phyloP scores from a whole-genome alignment of 179 eudicot genomes.

The Nepenthes alata region DNA sequence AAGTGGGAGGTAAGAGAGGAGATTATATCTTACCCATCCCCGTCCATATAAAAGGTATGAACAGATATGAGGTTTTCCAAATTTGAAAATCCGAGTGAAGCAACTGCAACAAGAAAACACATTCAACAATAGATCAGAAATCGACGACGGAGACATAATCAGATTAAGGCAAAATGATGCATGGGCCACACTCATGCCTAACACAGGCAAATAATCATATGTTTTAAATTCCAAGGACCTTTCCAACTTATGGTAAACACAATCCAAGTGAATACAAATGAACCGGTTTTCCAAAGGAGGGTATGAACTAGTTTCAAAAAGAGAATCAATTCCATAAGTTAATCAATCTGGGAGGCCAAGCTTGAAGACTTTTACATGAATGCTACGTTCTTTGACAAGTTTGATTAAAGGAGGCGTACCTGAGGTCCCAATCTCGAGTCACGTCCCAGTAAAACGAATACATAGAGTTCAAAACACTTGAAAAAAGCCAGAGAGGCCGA shows the following conservation, averaged over 20 bases:
- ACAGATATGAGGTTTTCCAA: slow-evolving; percentile 48
- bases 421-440: slow-evolving; percentile 95
- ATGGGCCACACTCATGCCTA: not conserved
- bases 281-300: too few species aligned
- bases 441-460: slow-evolving; percentile 98
- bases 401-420: slow-evolving; percentile 28
- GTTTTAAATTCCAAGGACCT: too few species aligned
- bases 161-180: not conserved
- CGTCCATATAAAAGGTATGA: slow-evolving; percentile 56
- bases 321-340: too few species aligned
- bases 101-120: slow-evolving; percentile 26
- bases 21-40: slow-evolving; percentile 53
- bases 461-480: slow-evolving; percentile 66
- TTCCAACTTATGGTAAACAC: too few species aligned
- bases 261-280: too few species aligned
- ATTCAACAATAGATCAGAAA: not conserved
- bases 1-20: not conserved
- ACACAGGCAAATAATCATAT: too few species aligned
- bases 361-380: too few species aligned
- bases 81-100: slow-evolving; percentile 96
- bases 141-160: not conserved
- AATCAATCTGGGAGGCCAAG: not conserved
- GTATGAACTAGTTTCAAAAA: too few species aligned
- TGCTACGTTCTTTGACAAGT: not conserved
- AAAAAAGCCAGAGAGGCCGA: slow-evolving; percentile 83